These are phyloP conservation scores for Tylopilus sp. DNA, from an alignment of 1,284 basidiomycete species.

Conservation along the genomic window DNA sequence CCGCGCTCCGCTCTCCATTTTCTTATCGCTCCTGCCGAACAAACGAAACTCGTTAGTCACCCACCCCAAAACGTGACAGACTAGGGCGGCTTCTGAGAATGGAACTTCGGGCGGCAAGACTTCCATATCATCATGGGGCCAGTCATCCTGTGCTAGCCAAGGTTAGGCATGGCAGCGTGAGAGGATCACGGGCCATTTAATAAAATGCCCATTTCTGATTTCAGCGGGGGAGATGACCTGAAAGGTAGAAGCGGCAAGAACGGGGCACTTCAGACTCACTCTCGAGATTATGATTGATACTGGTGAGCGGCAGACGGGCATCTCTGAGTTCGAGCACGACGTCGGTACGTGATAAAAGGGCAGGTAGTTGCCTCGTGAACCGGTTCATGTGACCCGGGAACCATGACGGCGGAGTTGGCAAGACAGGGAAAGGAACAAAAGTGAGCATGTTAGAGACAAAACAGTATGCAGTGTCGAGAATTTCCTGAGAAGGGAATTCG, in stretches of 20 bases:
- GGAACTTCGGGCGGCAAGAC: conserved; percentile 9
- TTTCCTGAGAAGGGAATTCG: conserved; percentile 16
- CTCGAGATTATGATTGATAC: conserved; percentile 89
- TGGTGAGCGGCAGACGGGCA: conserved; percentile 88
- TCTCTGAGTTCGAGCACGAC: conserved; percentile 95
- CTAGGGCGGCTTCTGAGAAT: conserved; percentile 4
- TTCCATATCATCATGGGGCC: conserved; percentile 14
- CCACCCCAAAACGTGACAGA: conserved; percentile 16
- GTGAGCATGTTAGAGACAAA: conserved; percentile 35
- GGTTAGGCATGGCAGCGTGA: conserved; percentile 19
- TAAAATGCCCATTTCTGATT: conserved; percentile 1
- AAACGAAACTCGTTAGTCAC: conserved; percentile 18
- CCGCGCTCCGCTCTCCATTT: conserved; percentile 65
- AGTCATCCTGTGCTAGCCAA: conserved; percentile 9
- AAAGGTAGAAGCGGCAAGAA: not conserved
- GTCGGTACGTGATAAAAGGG: conserved; percentile 76
- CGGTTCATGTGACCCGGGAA: conserved; percentile 96
- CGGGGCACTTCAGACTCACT: conserved; percentile 38
- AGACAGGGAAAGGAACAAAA: conserved; percentile 49
- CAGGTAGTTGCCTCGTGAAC: conserved; percentile 76
- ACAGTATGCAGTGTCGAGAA: conserved; percentile 2
- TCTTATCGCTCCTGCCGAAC: conserved; percentile 48
- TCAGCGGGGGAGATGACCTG: conserved; percentile 4
- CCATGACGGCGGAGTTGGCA: conserved; percentile 87
- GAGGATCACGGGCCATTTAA: conserved; percentile 12